A percentile compares a stretch with the other conserved stretches of the same genome.
Conservation (phyloP, 345 rosid species). For the Dovyalis caffra region DNA sequence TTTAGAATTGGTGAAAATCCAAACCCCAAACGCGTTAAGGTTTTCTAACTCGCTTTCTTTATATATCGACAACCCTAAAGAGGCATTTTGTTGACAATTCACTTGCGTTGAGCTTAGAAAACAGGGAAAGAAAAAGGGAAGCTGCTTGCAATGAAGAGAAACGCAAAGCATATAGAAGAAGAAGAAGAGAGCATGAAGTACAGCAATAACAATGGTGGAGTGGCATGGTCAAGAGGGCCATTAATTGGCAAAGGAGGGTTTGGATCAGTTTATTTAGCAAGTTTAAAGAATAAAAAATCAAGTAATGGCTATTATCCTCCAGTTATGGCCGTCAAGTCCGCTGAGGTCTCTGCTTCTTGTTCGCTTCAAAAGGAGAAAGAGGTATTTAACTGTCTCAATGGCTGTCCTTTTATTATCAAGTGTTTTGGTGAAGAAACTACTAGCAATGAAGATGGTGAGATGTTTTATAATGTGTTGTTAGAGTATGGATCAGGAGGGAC, state of each 20-base stretch:
- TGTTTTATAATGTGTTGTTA: constrained; percentile 52
- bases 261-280: constrained; percentile 56
- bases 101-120: not conserved
- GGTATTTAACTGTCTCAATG: constrained; percentile 38
- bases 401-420: constrained; percentile 45
- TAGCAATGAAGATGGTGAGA: constrained; percentile 37
- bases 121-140: not conserved
- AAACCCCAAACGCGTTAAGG: not conserved
- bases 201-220: constrained; percentile 8
- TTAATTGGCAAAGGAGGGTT: constrained; percentile 66
- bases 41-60: not conserved
- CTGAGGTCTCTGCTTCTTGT: constrained; percentile 29
- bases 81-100: not conserved
- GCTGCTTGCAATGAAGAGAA: constrained; percentile 4
- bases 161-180: not conserved
- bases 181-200: not conserved
- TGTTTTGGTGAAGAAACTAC: constrained; percentile 53
- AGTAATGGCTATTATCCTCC: constrained; percentile 30
- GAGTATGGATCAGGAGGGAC: constrained; percentile 80
- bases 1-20: not conserved
- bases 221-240: constrained; percentile 61
- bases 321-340: constrained; percentile 67
- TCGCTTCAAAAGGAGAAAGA: constrained; percentile 55
- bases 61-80: not conserved
- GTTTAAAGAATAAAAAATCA: constrained; percentile 14